phyloP scores from a whole-genome alignment of 192 early-diverging fungal species.

The Coemansia guatemalensis region DNA sequence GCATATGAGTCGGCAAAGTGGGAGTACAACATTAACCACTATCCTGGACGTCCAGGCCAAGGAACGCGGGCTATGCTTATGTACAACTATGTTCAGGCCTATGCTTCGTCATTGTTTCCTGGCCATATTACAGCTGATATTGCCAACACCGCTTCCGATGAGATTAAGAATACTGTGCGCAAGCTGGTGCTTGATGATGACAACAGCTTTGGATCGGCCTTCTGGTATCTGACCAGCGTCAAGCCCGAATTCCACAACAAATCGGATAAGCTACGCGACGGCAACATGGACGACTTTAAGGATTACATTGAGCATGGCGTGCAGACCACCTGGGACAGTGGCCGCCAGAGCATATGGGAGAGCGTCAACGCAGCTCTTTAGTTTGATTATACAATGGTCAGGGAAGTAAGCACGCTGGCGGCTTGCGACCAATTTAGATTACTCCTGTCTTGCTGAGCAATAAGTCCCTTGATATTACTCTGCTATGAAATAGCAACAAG shows the following conservation, averaged over 20 bases:
- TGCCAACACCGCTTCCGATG: background rate
- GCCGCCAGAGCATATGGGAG: conserved; percentile 33
- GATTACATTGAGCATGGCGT: conserved; percentile 39
- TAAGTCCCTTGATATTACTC: too few relatives aligned
- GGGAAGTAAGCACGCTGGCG: too few relatives aligned
- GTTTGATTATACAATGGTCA: too few relatives aligned
- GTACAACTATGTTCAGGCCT: conserved; percentile 43
- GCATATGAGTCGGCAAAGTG: conserved; percentile 44
- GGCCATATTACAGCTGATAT: background rate
- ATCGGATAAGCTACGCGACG: conserved; percentile 22
- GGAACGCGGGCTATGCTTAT: conserved; percentile 52
- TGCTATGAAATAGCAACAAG: too few relatives aligned
- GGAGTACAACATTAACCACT: conserved; percentile 53
- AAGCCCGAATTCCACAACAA: conserved; percentile 24
- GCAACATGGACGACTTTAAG: conserved; percentile 45
- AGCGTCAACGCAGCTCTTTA: conserved; percentile 20
- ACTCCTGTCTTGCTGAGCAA: too few relatives aligned
- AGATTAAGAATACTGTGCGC: conserved; percentile 27
- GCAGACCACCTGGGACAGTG: conserved; percentile 25
- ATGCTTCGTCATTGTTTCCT: conserved; percentile 34
- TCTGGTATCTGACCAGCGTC: conserved; percentile 40
- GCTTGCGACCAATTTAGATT: too few relatives aligned
- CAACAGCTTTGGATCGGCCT: conserved; percentile 53
- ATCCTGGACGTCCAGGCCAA: conserved; percentile 45
- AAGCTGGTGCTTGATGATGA: conserved; percentile 34